These are phyloP conservation scores for Pythium brassicae DNA, from an alignment of 352 stramenopile species.

Conservation along the genomic window DNA sequence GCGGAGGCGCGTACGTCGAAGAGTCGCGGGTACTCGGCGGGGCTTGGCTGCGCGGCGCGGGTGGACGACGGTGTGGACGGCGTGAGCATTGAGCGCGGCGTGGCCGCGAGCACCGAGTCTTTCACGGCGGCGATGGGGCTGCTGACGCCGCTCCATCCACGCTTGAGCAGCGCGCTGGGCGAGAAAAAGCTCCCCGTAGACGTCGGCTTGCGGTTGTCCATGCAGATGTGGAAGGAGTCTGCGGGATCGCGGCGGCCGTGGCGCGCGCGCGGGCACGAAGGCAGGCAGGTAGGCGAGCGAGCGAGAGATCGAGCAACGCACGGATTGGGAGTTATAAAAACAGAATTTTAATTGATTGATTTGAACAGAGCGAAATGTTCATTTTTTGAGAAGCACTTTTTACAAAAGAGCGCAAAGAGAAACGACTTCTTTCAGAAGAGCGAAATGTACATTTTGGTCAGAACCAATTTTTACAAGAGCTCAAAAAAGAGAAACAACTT, in stretches of 20 bases:
- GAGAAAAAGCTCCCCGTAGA: conserved; percentile 33
- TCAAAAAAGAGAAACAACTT: too few species aligned
- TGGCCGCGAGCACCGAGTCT: conserved; percentile 50
- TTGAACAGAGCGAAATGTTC: too few species aligned
- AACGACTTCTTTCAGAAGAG: too few species aligned
- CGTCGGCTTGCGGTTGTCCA: conserved; percentile 32
- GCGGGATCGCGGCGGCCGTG: background rate
- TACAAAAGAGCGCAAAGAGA: too few species aligned
- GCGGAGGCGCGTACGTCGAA: conserved; percentile 59
- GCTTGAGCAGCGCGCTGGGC: conserved; percentile 53
- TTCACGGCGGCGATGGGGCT: conserved; percentile 63
- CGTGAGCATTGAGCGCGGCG: conserved; percentile 31
- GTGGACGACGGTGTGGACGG: conserved; percentile 26
- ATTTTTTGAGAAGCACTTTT: too few species aligned
- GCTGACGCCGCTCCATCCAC: conserved; percentile 56
- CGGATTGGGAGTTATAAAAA: too few species aligned
- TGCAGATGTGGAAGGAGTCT: conserved; percentile 4
- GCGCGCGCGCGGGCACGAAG: background rate
- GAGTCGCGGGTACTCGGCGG: conserved; percentile 66
- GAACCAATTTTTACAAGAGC: too few species aligned
- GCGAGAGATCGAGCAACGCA: too few species aligned
- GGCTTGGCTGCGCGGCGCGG: conserved; percentile 36
- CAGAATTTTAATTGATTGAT: too few species aligned
- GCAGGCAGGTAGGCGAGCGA: too few species aligned
- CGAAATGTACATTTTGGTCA: too few species aligned